Conservation (phyloP, 495 filamentous ascomycete genomes). For the Mytilinidion resinicola region DNA sequence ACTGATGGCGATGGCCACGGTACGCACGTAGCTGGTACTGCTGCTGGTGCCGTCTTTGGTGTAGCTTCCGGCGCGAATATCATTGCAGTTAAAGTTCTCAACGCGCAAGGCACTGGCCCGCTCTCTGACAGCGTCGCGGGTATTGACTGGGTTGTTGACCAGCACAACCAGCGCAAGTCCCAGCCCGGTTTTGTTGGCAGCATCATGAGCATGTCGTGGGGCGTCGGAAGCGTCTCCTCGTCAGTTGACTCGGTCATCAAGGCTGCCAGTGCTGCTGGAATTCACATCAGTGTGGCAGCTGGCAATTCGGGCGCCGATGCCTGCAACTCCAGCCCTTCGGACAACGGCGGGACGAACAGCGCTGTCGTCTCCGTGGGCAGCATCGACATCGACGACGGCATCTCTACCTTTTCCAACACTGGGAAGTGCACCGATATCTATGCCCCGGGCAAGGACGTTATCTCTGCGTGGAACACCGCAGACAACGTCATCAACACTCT, state of each 20-base stretch:
- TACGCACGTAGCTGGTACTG: constrained; percentile 41
- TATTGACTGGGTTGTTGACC: constrained; percentile 36
- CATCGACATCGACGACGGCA: constrained; percentile 30
- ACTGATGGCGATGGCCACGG: constrained; percentile 45
- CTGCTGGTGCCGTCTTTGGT: constrained; percentile 34
- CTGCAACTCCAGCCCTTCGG: constrained; percentile 33
- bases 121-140: constrained; percentile 33
- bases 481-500: constrained; percentile 32
- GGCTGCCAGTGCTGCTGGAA: constrained; percentile 28
- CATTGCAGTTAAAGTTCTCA: constrained; percentile 40
- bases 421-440: constrained; percentile 42
- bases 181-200: constrained; percentile 34
- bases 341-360: constrained; percentile 33
- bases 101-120: constrained; percentile 32
- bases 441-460: constrained; percentile 39
- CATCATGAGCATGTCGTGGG: constrained; percentile 41
- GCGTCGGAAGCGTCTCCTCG: constrained; percentile 20
- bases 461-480: constrained; percentile 34
- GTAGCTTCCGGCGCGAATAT: constrained; percentile 39
- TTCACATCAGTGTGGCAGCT: constrained; percentile 39
- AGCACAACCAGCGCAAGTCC: constrained; percentile 32
- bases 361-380: constrained; percentile 36
- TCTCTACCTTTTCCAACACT: constrained; percentile 38
- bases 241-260: constrained; percentile 34
- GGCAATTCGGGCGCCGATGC: constrained; percentile 36